A percentile compares a stretch with the other conserved stretches of the same genome.
Conservation (phyloP, 371 early-diverging fungal species). For the Furculomyces boomerangus region DNA sequence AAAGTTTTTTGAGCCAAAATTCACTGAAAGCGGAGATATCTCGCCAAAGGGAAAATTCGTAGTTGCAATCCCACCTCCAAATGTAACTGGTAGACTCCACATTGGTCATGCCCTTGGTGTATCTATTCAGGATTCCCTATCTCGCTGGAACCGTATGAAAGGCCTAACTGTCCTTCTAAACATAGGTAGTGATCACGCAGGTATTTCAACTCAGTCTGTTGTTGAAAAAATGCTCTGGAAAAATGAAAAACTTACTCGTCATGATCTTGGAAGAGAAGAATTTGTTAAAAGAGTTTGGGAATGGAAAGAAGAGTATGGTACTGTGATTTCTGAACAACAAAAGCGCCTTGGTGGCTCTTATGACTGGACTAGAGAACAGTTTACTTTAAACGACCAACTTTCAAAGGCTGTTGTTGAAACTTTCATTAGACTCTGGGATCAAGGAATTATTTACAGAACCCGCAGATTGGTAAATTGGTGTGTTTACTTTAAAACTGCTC, state of each 20-base stretch:
- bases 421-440: constrained; percentile 90
- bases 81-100: constrained; percentile 98
- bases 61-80: constrained; percentile 97
- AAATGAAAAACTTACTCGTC: constrained; percentile 63
- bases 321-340: constrained; percentile 80
- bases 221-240: constrained; percentile 92
- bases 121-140: constrained; percentile 91
- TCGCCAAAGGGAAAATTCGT: constrained; percentile 72
- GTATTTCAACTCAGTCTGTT: constrained; percentile 97
- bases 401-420: constrained; percentile 84
- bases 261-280: constrained; percentile 85
- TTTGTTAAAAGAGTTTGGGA: constrained; percentile 88
- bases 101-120: constrained; percentile 97
- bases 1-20: constrained; percentile 80
- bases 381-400: constrained; percentile 90
- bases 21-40: constrained; percentile 45
- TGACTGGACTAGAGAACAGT: constrained; percentile 87
- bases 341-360: constrained; percentile 85
- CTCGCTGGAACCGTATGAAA: constrained; percentile 98
- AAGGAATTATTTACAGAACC: constrained; percentile 95
- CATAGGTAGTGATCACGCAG: constrained; percentile 99
- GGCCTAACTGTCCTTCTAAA: constrained; percentile 90
- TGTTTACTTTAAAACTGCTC: constrained; percentile 87
- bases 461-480: constrained; percentile 99
- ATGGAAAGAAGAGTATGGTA: constrained; percentile 90